Conservation (phyloP, 805 yeast species). For the Candida oleophila region DNA sequence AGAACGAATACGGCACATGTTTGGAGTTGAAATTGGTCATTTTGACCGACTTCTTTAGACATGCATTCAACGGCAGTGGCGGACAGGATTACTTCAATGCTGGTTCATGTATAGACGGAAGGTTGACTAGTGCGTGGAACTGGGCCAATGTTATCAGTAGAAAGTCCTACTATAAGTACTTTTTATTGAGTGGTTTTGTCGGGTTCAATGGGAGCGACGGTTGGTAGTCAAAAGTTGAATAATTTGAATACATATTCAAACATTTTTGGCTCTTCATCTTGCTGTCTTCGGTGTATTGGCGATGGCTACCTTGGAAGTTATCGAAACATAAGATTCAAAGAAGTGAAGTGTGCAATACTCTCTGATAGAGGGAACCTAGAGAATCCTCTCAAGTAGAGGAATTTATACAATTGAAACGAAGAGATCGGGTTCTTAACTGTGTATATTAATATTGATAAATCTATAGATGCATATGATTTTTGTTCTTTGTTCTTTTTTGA, state of each 20-base stretch:
- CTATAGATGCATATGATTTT: not conserved
- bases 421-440: too few relatives aligned
- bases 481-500: not conserved
- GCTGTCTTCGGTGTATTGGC: too few relatives aligned
- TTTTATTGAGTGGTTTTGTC: conserved; percentile 65
- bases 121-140: conserved; percentile 80
- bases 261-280: too few relatives aligned
- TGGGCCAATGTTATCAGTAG: conserved; percentile 72
- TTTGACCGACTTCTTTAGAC: conserved; percentile 52
- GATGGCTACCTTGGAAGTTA: too few relatives aligned
- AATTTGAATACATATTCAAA: too few relatives aligned
- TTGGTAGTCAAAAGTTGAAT: conserved; percentile 28
- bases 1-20: conserved; percentile 55
- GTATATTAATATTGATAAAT: too few relatives aligned
- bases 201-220: conserved; percentile 78
- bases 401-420: too few relatives aligned
- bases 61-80: conserved; percentile 76
- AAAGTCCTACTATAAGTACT: conserved; percentile 60
- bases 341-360: not conserved
- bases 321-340: not conserved
- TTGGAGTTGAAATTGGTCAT: conserved; percentile 51
- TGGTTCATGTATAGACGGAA: conserved; percentile 82
- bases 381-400: too few relatives aligned
- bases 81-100: conserved; percentile 83
- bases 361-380: too few relatives aligned